Evolutionary conservation across 108 stramenopile genomes (phyloP).

Genomic region (Cyclostephanos invisitatus): DNA sequence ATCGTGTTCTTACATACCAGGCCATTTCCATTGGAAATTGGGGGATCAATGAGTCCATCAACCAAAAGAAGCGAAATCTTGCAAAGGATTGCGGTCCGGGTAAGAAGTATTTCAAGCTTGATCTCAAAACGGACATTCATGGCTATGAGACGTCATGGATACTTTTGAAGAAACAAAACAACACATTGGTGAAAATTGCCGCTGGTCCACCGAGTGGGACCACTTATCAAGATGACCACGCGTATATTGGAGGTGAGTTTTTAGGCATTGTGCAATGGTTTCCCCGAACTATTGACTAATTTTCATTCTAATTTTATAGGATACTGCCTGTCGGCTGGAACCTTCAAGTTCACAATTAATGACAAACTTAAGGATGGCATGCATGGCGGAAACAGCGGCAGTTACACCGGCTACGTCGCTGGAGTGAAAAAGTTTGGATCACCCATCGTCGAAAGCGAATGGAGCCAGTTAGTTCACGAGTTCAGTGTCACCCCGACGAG

Average conservation of each 20-base stretch:
- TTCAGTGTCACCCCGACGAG: constrained; percentile 4
- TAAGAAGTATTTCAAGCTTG: constrained; percentile 17
- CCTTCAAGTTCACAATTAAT: constrained; percentile 18
- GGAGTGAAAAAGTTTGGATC: constrained; percentile 15
- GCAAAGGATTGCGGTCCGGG: no score
- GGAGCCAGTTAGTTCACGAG: constrained; percentile 10
- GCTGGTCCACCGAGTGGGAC: constrained; percentile 22
- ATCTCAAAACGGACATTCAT: constrained; percentile 22
- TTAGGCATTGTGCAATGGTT: no score
- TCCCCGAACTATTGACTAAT: no score
- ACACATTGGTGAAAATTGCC: neutral
- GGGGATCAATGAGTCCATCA: no score
- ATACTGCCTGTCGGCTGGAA: constrained; percentile 24
- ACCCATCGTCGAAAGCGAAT: constrained; percentile 17
- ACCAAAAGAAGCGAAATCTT: no score
- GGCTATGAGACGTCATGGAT: constrained; percentile 35
- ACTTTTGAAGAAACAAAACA: constrained; percentile 1
- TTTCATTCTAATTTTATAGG: no score
- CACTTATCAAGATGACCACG: constrained; percentile 13
- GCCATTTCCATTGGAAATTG: no score
- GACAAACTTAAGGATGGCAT: constrained; percentile 40
- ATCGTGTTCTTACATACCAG: no score
- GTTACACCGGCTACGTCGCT: constrained; percentile 24
- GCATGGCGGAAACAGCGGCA: constrained; percentile 15
- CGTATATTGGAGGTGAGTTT: constrained; percentile 13